Base-by-base conservation (phyloP, 805 yeast species). In the Saturnispora kantuleensis region DNA sequence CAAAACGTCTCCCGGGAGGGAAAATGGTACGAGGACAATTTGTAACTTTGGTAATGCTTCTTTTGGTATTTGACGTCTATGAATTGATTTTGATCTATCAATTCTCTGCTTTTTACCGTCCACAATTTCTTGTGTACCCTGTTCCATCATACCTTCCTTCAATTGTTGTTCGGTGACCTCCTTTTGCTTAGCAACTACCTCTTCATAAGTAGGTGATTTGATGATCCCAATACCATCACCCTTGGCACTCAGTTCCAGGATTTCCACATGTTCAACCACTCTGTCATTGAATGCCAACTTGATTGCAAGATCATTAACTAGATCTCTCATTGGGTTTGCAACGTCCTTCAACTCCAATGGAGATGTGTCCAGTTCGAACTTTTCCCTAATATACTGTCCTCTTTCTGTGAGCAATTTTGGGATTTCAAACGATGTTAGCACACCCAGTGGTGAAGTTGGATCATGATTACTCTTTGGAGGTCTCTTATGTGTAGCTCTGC, bases 181-280 rank as follows among this genome's bases (percentile, higher is more conserved):
- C 10, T 39, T 38, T 45, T 50, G 52, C 28, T 39, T 37, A 42
- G 45, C 31, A 15, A 45, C 13, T 66, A 69, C 38, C 4, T 31
- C 38, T 47, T 47, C 52, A 31, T 28, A 29, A 6, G 68, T 73
- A 1, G 93, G 89, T 53, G 79, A 79, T 4, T 71, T 65, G 39
- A 84, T 70, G 4, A 87, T 48, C 0, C 84, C 95, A 17, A 90
- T 54, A 1, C 97, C 97, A 50, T 88, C 95, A 44, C 97, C 97
- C 50, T 79, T 84, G 2, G 96, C 81, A 10, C 86, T 69, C 12
- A 83, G 63, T 38, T 67, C 69, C 30, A 73, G 54, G 40, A 93
- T 69, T 48, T 72, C 63, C 15, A 86, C 87, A 46, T 77, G 66
- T 1, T 64, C 58, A 2, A 81, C 83, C 2, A 60, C 62, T 44